Evolutionary conservation across 2,329 filamentous ascomycete species (phyloP), one percentile per base, ranked within the genome.

Genomic region (Biscogniauxia sp.): DNA sequence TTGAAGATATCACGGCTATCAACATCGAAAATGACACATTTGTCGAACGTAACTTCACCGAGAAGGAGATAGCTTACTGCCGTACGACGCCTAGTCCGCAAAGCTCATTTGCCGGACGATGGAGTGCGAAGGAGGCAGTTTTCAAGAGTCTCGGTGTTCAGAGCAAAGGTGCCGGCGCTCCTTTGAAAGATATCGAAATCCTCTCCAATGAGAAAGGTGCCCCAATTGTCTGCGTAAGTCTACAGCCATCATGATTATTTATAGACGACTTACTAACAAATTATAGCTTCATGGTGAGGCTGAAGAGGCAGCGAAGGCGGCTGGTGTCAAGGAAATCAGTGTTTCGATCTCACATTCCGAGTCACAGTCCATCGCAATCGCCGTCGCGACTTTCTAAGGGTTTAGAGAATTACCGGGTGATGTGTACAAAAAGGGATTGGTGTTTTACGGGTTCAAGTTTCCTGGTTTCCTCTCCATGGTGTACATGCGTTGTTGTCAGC

Each of bases 271-370:
- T 61, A 66, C 80, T 83, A 76, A 85, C 70, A 54, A 52, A 55
- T 59, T 45, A 50, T 64, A 97, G 92, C 87, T 99, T 53, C 89
- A 94, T 68, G 95, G 94, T 68, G 87, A 91, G 63, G 95, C 95
- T 57, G 87, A 92, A 64, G 79, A 85, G 56, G 92, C 92, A 57
- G 95, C 95, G n/a, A 88, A 90, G 75, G 84, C 91, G 75, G 92
- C 90, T 25, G 92, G 93, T 63, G 88, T 98, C 51, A 96, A 94
- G 82, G 87, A 88, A 58, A 89, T 98, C 66, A 94, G 84, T 66
- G 90, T 99, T 68, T 97, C 93, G 73, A 97, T 99, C 73, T 97
- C 94, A 70, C 96, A 99, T 79, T 95, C 91, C 49, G 94, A 98
- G 69, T 88, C 84, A 61, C 95, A 99, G 78, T 93, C 95, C 63